A percentile compares a stretch with the other conserved stretches of the same genome.
Evolutionary conservation across 225 moss, liverwort and hornwort species (phyloP).

Genomic region (Straminergon stramineum): DNA sequence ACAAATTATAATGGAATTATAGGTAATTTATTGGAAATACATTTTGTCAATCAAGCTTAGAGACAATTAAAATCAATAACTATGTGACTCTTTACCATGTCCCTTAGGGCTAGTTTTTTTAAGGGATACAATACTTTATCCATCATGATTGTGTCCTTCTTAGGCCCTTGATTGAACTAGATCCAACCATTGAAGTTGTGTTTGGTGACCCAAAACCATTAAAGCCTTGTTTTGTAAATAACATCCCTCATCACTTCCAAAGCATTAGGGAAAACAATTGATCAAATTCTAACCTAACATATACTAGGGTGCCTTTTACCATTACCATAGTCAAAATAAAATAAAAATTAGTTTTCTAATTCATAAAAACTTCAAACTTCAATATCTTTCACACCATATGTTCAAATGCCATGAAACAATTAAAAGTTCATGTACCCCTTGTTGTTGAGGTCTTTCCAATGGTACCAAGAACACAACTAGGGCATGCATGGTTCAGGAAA

Average conservation of each 20-base stretch:
- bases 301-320: no score
- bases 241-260: neutral
- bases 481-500: no score
- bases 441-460: no score
- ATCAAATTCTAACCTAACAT: neutral
- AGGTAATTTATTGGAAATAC: neutral
- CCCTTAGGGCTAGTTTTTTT: neutral
- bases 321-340: no score
- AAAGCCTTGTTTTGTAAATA: neutral
- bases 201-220: neutral
- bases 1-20: neutral
- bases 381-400: no score
- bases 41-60: fast-evolving
- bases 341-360: no score
- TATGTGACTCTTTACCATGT: no score
- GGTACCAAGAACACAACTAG: no score
- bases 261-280: neutral
- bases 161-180: neutral
- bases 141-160: neutral
- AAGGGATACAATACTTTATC: neutral
- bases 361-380: no score
- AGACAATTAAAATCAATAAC: neutral
- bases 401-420: no score
- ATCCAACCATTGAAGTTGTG: neutral
- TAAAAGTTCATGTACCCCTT: no score